Conservation (phyloP, 371 early-diverging fungal genomes). For the Mortierella sp. region DNA sequence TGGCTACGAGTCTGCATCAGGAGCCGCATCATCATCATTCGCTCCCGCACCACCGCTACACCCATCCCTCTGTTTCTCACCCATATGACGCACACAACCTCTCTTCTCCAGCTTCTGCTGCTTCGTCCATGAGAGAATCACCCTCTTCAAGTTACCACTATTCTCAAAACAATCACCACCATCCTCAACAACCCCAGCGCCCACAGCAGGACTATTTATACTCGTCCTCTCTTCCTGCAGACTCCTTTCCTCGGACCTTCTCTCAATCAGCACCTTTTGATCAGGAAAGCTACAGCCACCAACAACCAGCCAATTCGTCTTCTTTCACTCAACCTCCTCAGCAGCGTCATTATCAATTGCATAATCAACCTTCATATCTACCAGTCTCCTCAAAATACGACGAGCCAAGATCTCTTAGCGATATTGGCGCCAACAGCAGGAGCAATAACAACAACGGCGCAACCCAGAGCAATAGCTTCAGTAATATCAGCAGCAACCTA, state of each 20-base stretch:
- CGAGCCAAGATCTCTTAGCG: neutral
- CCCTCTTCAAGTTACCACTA: slow-evolving; percentile 9
- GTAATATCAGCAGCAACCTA: slow-evolving; percentile 20
- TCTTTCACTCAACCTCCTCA: slow-evolving; percentile 5
- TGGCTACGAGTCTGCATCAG: neutral
- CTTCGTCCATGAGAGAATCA: slow-evolving; percentile 12
- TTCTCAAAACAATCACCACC: neutral
- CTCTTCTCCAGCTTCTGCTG: slow-evolving; percentile 12
- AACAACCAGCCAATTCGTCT: slow-evolving; percentile 11
- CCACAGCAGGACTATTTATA: slow-evolving; percentile 11
- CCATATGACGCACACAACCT: neutral
- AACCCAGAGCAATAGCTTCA: slow-evolving; percentile 3
- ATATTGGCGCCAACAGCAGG: neutral
- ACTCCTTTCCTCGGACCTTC: slow-evolving; percentile 32
- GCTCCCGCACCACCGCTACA: slow-evolving; percentile 8
- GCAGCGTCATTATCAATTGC: slow-evolving; percentile 13
- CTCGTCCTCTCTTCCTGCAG: slow-evolving; percentile 25
- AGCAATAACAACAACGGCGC: neutral
- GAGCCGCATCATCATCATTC: slow-evolving; percentile 8
- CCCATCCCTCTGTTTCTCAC: neutral
- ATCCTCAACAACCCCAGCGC: neutral
- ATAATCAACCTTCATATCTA: neutral
- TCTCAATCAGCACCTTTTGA: slow-evolving; percentile 11
- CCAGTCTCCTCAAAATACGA: neutral
- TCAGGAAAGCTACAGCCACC: slow-evolving; percentile 7